Evolutionary conservation across 2,329 filamentous ascomycete species (phyloP), one percentile per base, ranked within the genome.

Genomic region (Cordyceps pruinosa): DNA sequence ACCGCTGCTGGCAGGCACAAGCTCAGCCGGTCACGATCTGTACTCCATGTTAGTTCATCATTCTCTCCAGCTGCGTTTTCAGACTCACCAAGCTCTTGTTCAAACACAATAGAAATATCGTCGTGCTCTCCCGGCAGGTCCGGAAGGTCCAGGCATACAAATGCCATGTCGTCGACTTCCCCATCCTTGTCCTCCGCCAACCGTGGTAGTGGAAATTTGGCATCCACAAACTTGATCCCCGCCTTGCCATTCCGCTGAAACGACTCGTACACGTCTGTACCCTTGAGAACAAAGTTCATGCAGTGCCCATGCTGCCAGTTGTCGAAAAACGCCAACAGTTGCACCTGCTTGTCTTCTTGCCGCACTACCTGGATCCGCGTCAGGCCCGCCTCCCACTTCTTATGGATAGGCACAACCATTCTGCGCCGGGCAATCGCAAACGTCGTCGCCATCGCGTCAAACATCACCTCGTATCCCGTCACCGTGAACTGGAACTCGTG

Each of bases 61-160:
- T 37, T 47, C 21, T 9, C 15, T 30, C n/a, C n/a, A n/a, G 4
- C 7, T 12, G 41, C 19, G 3, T 42, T 39, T 44, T 9, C 13
- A 35, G 12, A 52, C 87, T 76, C 72, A 91, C 88, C 87, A 66
- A 80, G 76, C 68, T 90, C 87, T 46, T 79, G 86, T 62, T 96
- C 90, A 76, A 97, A 97, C 60, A 86, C 73, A 66, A 97, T 86
- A 12, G 86, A 82, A 63, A 97, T 90, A 73, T 97, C 92, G 70
- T 96, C 92, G 72, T 96, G 90, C 73, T 96, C 92, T 51, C 89
- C 89, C 1, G 91, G 89, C 70, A 95, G 89, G 65, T 96, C 91
- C 19, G 91, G 87, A 70, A 91, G 83, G 70, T 96, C 92, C 58
- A 96, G 73, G 68, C 89, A 94, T 39, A 96, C 80, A 73, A 93